Percentiles rank a stretch among this genome's conserved stretches.
phyloP scores from a whole-genome alignment of 2,329 filamentous ascomycete species.

The Colletotrichum tanaceti region DNA sequence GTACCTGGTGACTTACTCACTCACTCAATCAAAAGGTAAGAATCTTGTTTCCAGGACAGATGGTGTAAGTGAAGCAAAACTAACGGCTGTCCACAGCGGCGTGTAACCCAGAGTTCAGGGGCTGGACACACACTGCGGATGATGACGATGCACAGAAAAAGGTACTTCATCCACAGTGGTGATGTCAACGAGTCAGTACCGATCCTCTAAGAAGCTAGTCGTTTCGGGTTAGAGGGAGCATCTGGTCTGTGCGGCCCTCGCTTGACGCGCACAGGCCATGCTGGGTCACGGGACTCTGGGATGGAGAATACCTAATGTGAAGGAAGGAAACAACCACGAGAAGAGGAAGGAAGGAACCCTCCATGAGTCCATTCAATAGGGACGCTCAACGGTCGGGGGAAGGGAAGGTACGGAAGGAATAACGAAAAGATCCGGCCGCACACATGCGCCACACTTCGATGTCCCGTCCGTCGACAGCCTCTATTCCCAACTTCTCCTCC shows the following conservation, averaged over 20 bases:
- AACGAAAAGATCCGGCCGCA: neutral
- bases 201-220: neutral
- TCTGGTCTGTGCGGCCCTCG: constrained; percentile 6
- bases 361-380: no score
- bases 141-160: constrained; percentile 21
- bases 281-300: neutral
- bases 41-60: neutral
- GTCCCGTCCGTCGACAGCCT: no score
- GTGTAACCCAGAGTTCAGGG: constrained; percentile 6
- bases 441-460: neutral
- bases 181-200: constrained; percentile 36
- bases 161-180: constrained; percentile 30
- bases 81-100: neutral
- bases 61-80: neutral
- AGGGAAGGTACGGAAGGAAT: neutral
- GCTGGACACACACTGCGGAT: neutral
- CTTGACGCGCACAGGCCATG: neutral
- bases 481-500: no score
- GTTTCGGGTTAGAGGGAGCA: neutral
- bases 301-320: no score
- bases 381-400: no score
- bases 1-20: neutral
- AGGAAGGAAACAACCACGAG: no score
- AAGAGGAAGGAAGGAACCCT: neutral
- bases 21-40: neutral